A percentile compares a stretch with the other conserved stretches of the same genome.
Evolutionary conservation across 108 stramenopile genomes (phyloP).

Genomic region (Nitzschia palea): DNA sequence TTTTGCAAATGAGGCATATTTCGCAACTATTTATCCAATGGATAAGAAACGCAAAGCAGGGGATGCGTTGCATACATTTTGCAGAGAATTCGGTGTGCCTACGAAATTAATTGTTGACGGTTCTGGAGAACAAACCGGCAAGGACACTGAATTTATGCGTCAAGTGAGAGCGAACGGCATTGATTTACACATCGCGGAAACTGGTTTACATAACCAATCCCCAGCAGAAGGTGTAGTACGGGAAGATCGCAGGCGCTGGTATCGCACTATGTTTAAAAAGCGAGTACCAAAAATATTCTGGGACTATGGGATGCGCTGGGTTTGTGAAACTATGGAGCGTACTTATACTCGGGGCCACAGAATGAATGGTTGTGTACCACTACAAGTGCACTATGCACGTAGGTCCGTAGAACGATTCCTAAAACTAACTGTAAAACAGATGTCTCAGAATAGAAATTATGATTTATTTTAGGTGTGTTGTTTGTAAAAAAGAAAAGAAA

Average conservation of each 20-base stretch:
- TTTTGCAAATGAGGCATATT: conserved; percentile 5
- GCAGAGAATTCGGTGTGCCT: conserved; percentile 34
- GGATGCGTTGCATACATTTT: conserved; percentile 22
- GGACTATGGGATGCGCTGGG: too few species aligned
- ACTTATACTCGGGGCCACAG: too few species aligned
- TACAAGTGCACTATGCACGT: too few species aligned
- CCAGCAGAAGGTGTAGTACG: conserved; percentile 20
- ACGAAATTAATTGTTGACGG: conserved; percentile 29
- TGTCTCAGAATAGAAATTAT: too few species aligned
- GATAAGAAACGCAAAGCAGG: conserved; percentile 31
- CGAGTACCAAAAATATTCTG: conserved; percentile 24
- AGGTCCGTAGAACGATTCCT: too few species aligned
- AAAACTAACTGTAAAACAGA: too few species aligned
- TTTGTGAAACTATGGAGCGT: too few species aligned
- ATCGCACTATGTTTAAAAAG: not conserved
- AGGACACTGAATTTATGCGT: conserved; percentile 14
- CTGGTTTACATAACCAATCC: conserved; percentile 5
- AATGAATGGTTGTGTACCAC: too few species aligned
- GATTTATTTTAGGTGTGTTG: too few species aligned
- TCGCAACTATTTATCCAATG: conserved; percentile 30
- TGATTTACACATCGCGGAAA: conserved; percentile 2
- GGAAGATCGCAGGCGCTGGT: conserved; percentile 12
- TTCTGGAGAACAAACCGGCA: conserved; percentile 20
- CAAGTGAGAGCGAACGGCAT: not conserved
- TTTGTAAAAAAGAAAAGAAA: too few species aligned